Base-by-base conservation (phyloP, 164 flowering plant genomes). In the Warburgia ugandensis region DNA sequence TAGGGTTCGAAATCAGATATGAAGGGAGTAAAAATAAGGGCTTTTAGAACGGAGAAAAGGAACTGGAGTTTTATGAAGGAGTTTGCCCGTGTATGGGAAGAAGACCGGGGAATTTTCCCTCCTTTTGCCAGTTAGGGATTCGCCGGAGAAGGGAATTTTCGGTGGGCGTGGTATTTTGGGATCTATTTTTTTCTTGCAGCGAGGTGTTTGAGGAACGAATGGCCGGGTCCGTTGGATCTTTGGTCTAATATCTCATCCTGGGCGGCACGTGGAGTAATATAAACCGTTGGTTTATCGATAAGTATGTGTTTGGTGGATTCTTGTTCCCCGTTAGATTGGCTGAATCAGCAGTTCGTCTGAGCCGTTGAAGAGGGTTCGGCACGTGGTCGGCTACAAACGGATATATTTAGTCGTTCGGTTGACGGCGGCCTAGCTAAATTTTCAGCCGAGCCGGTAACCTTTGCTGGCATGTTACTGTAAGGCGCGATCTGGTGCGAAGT, bases 151-250 rank as follows among this genome's bases (percentile, higher is more conserved):
- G 14, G n/a, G n/a, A n/a, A n/a, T n/a, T n/a, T n/a, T n/a, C n/a
- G n/a, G n/a, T n/a, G n/a, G n/a, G 13, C 30, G 3, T 13, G 25
- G 26, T 10, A 19, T 41, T 9, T 19, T 31, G 31, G 19, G 17
- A 37, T 14, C 17, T 37, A 20, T 14, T 26, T 16, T 45, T 49
- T 37, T 51, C 30, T 25, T 60, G 10, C 25, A 46, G 37, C 26
- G 28, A 32, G 48, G 45, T 11, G 16, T 32, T 30, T 29, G 40
- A 39, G 59, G 14, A 52, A 65, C 16, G 60, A 56, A 27, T n/a
- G 43, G 62, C 63, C 45, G 62, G 70, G 66, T 71, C 75, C 77
- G 77, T 75, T 67, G 75, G 75, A 72, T 75, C 64, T 54, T 11
- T 6, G 50, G 60, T 52, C 54, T 56, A 64, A 67, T 67, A 69